Evolutionary conservation across 306 rosid genomes (phyloP).

Genomic region (Castanopsis chinensis): DNA sequence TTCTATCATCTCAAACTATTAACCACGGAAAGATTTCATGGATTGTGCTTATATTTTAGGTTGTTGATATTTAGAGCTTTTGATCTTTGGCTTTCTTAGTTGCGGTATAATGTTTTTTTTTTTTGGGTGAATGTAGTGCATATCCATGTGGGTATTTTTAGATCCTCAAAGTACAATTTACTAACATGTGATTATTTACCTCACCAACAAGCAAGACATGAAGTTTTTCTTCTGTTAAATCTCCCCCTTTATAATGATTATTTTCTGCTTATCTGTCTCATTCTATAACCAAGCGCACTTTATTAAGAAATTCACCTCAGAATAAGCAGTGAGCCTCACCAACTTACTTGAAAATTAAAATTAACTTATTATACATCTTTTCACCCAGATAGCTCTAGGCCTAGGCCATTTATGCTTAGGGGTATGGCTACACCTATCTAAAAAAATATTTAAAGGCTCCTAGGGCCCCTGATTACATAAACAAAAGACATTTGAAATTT

Average conservation of each 20-base stretch:
- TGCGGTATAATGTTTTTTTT: not conserved
- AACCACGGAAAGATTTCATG: not conserved
- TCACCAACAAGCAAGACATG: not conserved
- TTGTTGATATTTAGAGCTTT: not conserved
- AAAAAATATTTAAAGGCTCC: too few species aligned
- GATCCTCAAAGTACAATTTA: not conserved
- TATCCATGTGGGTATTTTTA: not conserved
- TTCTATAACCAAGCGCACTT: slow-evolving; percentile 33
- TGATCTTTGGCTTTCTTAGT: not conserved
- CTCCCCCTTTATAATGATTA: not conserved
- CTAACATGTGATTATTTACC: not conserved
- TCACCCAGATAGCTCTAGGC: too few species aligned
- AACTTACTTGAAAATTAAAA: not conserved
- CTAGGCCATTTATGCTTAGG: too few species aligned
- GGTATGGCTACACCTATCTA: too few species aligned
- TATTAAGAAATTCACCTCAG: slow-evolving; percentile 16
- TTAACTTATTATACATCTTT: too few species aligned
- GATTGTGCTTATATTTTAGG: not conserved
- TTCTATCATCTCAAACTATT: not conserved
- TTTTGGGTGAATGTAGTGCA: not conserved
- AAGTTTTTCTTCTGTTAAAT: not conserved
- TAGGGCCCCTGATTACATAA: too few species aligned
- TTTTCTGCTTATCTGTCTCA: not conserved
- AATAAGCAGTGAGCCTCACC: slow-evolving; percentile 23
- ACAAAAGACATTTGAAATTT: too few species aligned